A percentile compares a stretch with the other conserved stretches of the same genome.
phyloP scores from a whole-genome alignment of 2,329 filamentous ascomycete genomes.

The Nemania abortiva region DNA sequence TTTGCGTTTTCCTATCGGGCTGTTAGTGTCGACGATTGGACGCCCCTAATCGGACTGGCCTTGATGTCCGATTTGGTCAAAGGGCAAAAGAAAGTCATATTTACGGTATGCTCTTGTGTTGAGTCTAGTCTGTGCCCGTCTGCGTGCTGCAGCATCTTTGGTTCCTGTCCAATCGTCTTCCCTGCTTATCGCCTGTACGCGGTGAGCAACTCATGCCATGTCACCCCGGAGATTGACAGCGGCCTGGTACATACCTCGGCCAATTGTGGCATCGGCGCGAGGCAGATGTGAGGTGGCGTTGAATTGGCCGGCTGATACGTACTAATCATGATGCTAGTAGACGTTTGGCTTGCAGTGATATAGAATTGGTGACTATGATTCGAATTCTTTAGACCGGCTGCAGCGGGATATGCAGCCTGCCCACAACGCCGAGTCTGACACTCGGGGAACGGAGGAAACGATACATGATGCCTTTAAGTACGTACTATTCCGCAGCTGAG shows the following conservation, averaged over 20 bases:
- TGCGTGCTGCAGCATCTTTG: conserved; percentile 56
- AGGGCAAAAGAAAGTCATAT: conserved; percentile 41
- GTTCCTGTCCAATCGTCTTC: conserved; percentile 62
- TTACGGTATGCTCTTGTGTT: conserved; percentile 61
- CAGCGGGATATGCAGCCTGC: conserved; percentile 43
- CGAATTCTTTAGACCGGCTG: too few species aligned
- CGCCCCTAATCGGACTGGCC: conserved; percentile 13
- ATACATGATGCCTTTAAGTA: background rate
- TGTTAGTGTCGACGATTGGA: conserved; percentile 42
- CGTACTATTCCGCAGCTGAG: conserved; percentile 19
- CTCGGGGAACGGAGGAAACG: conserved; percentile 32
- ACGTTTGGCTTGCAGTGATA: conserved; percentile 28
- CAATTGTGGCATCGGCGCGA: conserved; percentile 54
- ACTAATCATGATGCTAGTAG: conserved; percentile 42
- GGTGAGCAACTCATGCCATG: conserved; percentile 47
- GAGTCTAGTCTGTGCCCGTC: conserved; percentile 59
- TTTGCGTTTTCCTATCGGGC: conserved; percentile 51
- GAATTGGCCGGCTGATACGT: conserved; percentile 38
- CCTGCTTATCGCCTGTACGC: conserved; percentile 51
- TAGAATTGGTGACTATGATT: too few species aligned
- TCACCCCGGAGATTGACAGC: conserved; percentile 25
- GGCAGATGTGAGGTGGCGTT: conserved; percentile 46
- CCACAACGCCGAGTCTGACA: conserved; percentile 39
- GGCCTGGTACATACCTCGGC: conserved; percentile 51
- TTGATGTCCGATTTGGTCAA: conserved; percentile 20